Conservation (phyloP, 2,329 filamentous ascomycete species). For the Pezicula rhizophila region DNA sequence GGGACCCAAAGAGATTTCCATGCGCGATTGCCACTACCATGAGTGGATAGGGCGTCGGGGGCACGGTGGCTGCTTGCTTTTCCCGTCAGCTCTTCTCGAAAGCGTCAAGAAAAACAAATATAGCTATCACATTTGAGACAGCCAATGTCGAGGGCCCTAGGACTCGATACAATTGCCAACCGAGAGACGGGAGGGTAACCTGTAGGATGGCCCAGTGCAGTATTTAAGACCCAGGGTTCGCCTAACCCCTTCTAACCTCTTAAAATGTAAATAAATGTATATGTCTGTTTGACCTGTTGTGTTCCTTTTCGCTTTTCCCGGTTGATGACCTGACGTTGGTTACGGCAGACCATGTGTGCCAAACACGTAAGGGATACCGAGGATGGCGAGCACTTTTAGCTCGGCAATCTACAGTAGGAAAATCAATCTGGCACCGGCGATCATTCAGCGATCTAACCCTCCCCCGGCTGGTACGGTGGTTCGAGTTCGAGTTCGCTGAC, state of each 20-base stretch:
- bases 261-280: too few species aligned
- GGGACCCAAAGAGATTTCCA: not conserved
- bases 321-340: not conserved
- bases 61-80: not conserved
- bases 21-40: not conserved
- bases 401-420: too few species aligned
- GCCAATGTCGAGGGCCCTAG: not conserved
- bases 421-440: too few species aligned
- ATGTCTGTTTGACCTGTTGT: not conserved
- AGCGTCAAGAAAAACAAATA: slow-evolving; percentile 1
- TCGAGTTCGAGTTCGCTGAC: too few species aligned
- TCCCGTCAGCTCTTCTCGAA: slow-evolving; percentile 1
- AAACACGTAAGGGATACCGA: not conserved
- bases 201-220: not conserved
- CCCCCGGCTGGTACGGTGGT: too few species aligned
- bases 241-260: not conserved
- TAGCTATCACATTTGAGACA: not conserved
- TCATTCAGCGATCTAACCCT: too few species aligned
- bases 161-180: too few species aligned
- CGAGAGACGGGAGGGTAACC: not conserved
- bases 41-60: not conserved
- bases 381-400: not conserved
- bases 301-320: not conserved
- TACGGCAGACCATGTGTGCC: not conserved
- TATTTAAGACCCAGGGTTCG: not conserved